phyloP scores from a whole-genome alignment of 176 grass and related monocot species.

The Lolium rigidum region DNA sequence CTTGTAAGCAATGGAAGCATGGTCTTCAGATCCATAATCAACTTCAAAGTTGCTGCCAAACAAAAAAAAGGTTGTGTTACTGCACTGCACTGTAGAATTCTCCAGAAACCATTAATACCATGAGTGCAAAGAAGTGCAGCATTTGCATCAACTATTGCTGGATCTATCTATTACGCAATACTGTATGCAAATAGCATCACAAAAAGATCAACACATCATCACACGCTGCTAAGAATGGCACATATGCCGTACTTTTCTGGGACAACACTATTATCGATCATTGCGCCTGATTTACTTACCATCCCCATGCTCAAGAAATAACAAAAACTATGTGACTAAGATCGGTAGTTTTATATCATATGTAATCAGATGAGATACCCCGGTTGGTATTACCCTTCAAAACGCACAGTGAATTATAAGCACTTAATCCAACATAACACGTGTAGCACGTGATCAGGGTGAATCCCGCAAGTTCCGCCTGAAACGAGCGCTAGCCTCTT shows the following conservation, averaged over 20 bases:
- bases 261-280: not conserved
- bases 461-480: not conserved
- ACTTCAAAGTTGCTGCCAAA: slow-evolving; percentile 79
- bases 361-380: not conserved
- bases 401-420: not conserved
- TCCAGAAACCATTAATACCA: not conserved
- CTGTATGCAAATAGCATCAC: not conserved
- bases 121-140: not conserved
- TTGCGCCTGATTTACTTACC: not conserved
- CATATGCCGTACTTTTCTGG: not conserved
- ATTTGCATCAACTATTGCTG: not conserved
- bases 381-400: not conserved
- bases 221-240: not conserved
- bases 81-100: not conserved
- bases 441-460: not conserved
- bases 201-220: not conserved
- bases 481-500: slow-evolving; percentile 2
- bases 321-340: not conserved
- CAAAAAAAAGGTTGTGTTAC: slow-evolving; percentile 29
- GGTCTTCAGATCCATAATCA: slow-evolving; percentile 68
- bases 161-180: not conserved
- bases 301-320: not conserved
- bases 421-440: not conserved
- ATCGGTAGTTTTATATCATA: not conserved
- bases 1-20: slow-evolving; percentile 61